Evolutionary conservation across 1,284 basidiomycete genomes (phyloP), one percentile per base, ranked within the genome.

Genomic region (Rhodotorula sp.): DNA sequence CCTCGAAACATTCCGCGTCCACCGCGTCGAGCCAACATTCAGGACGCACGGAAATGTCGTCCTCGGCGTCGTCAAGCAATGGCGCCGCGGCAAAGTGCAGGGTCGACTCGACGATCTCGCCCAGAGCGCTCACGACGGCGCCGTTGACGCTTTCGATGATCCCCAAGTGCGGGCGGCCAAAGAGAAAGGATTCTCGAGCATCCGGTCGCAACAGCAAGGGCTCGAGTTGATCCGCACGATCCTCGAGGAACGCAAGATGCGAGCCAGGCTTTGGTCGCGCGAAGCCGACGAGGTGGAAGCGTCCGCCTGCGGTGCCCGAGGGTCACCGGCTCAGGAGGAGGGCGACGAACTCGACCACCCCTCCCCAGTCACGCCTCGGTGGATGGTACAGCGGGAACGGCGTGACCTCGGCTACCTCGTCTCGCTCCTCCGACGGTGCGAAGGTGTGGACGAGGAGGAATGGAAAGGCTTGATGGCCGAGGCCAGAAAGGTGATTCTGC

Each of bases 1-100:
- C 5, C 67, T 76, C 34, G 75, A 76, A 49, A 67, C 73, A 15
- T 76, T 72, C 31, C 23, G 52, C 21, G 70, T 72, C 16, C 70
- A 73, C 60, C 54, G 65, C 16, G 21, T 76, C 52, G 65, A 67
- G 26, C 75, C 75, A 7, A 62, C 60, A 61, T 54, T 64, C 26
- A 48, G 23, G 23, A 76, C 75, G 48, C 75, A 76, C 48, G 64
- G 56, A 14, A 60, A 23, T 18, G 75, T 76, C 56, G 73, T 76
- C 18, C n/a, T 72, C 14, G 73, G 73, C 7, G 58, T 76, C 54
- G 68, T 75, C 18, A 65, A 56, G 39, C 29, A 57, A 2, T 76
- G 75, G 75, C 68, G 74, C 52, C 64, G 61, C 29, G 73, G 70
- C 23, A 65, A 64, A 43, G 29, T 74, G 47, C 49, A 49, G 10